Conservation (phyloP, 2,329 filamentous ascomycete species). For the Chrysoporthe austroafricana region DNA sequence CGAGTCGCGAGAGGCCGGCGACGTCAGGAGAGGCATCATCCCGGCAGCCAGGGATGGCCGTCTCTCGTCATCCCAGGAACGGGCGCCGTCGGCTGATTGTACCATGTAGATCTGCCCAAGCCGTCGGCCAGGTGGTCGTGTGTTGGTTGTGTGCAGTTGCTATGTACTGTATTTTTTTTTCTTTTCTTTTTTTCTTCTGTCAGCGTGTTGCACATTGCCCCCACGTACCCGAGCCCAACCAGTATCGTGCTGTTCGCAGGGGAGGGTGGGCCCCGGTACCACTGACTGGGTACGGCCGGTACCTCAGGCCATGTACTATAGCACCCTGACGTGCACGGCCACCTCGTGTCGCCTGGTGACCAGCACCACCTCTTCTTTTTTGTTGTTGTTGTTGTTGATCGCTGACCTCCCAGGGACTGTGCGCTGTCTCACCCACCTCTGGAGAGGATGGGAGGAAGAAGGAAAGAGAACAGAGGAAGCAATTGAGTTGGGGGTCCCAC, state of each 20-base stretch:
- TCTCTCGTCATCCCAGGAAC: too few relatives aligned
- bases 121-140: too few relatives aligned
- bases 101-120: too few relatives aligned
- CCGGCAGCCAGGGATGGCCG: background rate
- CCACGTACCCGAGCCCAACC: background rate
- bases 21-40: background rate
- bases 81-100: too few relatives aligned
- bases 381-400: background rate
- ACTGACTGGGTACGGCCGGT: background rate
- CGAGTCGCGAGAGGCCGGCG: background rate
- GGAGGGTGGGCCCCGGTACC: background rate
- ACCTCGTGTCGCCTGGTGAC: conserved; percentile 11
- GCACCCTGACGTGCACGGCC: background rate
- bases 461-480: too few relatives aligned
- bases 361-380: background rate
- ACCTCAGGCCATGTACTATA: background rate
- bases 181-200: too few relatives aligned
- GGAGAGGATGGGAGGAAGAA: too few relatives aligned
- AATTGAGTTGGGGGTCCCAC: too few relatives aligned
- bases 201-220: background rate
- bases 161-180: too few relatives aligned
- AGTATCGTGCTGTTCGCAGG: background rate
- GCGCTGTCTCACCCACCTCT: too few relatives aligned
- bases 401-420: background rate
- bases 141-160: too few relatives aligned